Percentiles rank a stretch among this genome's conserved stretches.
These are phyloP conservation scores for Phytophthora foliorum DNA, from an alignment of 352 stramenopile species.

Conservation along the genomic window DNA sequence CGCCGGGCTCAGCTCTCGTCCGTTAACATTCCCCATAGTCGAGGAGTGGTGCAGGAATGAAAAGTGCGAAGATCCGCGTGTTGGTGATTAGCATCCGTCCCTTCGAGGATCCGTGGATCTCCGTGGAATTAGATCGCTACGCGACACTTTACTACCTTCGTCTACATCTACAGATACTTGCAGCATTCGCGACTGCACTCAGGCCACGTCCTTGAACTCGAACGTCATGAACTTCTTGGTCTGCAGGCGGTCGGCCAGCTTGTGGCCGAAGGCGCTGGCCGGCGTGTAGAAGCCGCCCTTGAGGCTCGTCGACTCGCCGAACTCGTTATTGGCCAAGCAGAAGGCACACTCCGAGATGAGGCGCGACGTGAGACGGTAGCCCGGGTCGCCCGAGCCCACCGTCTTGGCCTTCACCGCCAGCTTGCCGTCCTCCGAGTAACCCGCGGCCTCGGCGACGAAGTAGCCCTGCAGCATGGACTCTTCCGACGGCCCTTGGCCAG, in stretches of 20 bases:
- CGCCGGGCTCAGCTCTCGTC: slow-evolving; percentile 40
- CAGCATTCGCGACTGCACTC: not conserved
- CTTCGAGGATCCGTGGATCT: slow-evolving; percentile 15
- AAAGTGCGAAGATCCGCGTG: slow-evolving; percentile 16
- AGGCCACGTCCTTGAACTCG: slow-evolving; percentile 46
- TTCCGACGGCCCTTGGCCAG: slow-evolving; percentile 85
- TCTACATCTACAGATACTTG: slow-evolving; percentile 12
- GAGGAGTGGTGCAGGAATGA: slow-evolving; percentile 12
- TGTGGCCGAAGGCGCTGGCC: slow-evolving; percentile 65
- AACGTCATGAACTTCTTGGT: slow-evolving; percentile 69
- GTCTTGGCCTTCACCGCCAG: slow-evolving; percentile 52
- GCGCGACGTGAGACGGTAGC: slow-evolving; percentile 65
- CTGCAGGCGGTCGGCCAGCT: slow-evolving; percentile 58
- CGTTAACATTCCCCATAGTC: slow-evolving; percentile 58
- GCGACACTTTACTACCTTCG: no score
- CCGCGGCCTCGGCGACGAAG: slow-evolving; percentile 63
- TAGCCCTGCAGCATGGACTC: slow-evolving; percentile 84
- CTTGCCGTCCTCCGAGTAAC: slow-evolving; percentile 55
- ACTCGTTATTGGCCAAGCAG: slow-evolving; percentile 64
- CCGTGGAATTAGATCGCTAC: slow-evolving; percentile 4
- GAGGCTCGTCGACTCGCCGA: slow-evolving; percentile 22
- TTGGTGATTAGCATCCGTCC: slow-evolving; percentile 31
- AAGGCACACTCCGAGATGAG: slow-evolving; percentile 72
- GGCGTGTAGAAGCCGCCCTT: slow-evolving; percentile 70
- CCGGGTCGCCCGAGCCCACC: slow-evolving; percentile 56